Percentiles rank a stretch among this genome's conserved stretches.
Evolutionary conservation across 495 filamentous ascomycete genomes (phyloP).

Genomic region (Penicillium lividum): DNA sequence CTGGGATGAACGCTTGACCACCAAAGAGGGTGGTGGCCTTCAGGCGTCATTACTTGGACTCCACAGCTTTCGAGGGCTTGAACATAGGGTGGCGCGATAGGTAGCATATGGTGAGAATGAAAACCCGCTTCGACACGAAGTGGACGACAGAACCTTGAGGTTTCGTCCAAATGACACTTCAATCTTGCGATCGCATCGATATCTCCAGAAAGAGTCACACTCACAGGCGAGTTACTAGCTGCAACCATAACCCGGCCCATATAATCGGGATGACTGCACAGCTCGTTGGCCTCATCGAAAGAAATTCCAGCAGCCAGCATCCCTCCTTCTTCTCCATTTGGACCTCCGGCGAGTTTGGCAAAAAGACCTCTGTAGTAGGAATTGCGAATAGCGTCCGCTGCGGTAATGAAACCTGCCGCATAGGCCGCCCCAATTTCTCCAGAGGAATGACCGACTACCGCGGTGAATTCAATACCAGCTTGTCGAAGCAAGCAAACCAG

Average conservation of each 20-base stretch:
- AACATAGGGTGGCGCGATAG: not conserved
- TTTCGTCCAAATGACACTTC: slow-evolving; percentile 11
- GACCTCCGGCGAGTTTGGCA: not conserved
- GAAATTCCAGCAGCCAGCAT: slow-evolving; percentile 57
- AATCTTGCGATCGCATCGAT: slow-evolving; percentile 28
- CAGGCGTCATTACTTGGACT: not conserved
- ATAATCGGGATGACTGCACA: slow-evolving; percentile 16
- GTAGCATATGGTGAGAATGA: slow-evolving; percentile 12
- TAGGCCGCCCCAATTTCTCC: slow-evolving; percentile 39
- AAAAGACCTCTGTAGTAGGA: slow-evolving; percentile 52
- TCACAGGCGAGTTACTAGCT: slow-evolving; percentile 30
- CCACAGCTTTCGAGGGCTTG: not conserved
- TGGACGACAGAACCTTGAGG: slow-evolving; percentile 27
- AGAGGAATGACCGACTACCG: slow-evolving; percentile 33
- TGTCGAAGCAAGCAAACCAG: slow-evolving; percentile 24
- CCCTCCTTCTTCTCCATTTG: slow-evolving; percentile 28
- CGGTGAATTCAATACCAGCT: slow-evolving; percentile 6
- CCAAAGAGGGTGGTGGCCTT: not conserved
- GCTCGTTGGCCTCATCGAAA: slow-evolving; percentile 41
- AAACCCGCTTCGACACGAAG: slow-evolving; percentile 26
- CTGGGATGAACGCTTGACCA: slow-evolving; percentile 27
- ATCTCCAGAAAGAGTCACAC: slow-evolving; percentile 39
- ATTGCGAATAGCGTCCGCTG: slow-evolving; percentile 42
- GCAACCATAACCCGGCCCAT: slow-evolving; percentile 21
- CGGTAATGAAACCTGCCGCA: slow-evolving; percentile 26